Evolutionary conservation across 805 yeast genomes (phyloP), one percentile per base, ranked within the genome.

Genomic region (Candida hungchunana): DNA sequence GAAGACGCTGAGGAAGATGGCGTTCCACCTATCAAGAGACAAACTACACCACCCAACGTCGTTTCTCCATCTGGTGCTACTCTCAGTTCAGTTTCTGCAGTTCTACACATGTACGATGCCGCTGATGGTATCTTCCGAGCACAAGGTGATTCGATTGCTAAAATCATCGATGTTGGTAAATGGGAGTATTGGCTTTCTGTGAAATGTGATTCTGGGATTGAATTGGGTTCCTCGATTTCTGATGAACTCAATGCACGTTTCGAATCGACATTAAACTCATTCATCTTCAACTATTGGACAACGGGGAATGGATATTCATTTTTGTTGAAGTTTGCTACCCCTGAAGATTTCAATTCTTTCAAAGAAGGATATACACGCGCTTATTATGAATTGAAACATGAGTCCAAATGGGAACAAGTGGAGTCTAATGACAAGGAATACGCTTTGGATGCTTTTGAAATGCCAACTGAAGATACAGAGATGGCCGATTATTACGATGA

Each of bases 191-290:
- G 74, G 62, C 54, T 87, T 23, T 70, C 71, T 8, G 59, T 79
- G 7, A 50, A 54, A 9, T 53, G 58, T 5, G 39, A 51, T 1
- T 47, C 47, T 2, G 48, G 53, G 5, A 46, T 47, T 6, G 42
- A 55, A 3, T 36, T 77, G 5, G 73, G 71, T 2, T 56, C 68
- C 5, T 55, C 53, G 4, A 55, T 82, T 16, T 53, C 64, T 9
- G 67, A 73, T 10, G 67, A 69, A 19, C 62, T 86, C 59, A 78
- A 73, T 50, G 86, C 93, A 2, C 66, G 72, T n/a, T 79, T 84
- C 53, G 77, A 79, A 51, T 69, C 65, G 42, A 77, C 71, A 10
- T 61, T 70, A 21, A 45, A 57, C 11, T 69, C 84, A 1, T 82
- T 87, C 46, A 70, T 82, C 11, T 87, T 85, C 69, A 82, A 83